phyloP scores from a whole-genome alignment of 768 basidiomycete genomes.

The Naganishia vishniacii region DNA sequence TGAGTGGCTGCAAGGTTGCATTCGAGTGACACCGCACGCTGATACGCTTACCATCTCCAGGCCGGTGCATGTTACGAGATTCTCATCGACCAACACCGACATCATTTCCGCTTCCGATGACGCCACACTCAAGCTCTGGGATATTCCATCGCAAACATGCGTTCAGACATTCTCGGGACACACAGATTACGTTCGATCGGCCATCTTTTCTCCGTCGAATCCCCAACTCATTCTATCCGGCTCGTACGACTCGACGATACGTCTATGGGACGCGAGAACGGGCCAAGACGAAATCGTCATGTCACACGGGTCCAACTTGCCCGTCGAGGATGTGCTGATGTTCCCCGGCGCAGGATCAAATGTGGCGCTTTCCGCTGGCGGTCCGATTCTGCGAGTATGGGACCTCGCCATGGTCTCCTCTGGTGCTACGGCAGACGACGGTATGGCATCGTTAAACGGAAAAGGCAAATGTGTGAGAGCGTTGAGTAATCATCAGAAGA shows the following conservation, averaged over 20 bases:
- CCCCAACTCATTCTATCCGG: slow-evolving; percentile 83
- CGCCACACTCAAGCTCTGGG: slow-evolving; percentile 88
- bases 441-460: slow-evolving; percentile 53
- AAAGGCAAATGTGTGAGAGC: slow-evolving; percentile 84
- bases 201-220: slow-evolving; percentile 73
- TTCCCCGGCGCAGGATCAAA: slow-evolving; percentile 74
- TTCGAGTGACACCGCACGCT: not conserved
- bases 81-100: slow-evolving; percentile 73
- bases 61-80: slow-evolving; percentile 89
- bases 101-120: slow-evolving; percentile 94
- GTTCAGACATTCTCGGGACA: slow-evolving; percentile 76
- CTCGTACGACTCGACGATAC: slow-evolving; percentile 86
- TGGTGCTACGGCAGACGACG: slow-evolving; percentile 1
- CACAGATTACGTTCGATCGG: slow-evolving; percentile 92
- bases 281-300: slow-evolving; percentile 72
- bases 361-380: slow-evolving; percentile 75
- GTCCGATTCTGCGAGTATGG: slow-evolving; percentile 90
- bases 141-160: slow-evolving; percentile 79
- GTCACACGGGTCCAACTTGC: slow-evolving; percentile 52
- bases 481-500: slow-evolving; percentile 96
- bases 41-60: slow-evolving; percentile 30
- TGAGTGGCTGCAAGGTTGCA: slow-evolving; percentile 34
- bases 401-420: slow-evolving; percentile 57
- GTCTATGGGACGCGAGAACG: slow-evolving; percentile 78
- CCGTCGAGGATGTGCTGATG: slow-evolving; percentile 88